phyloP scores from a whole-genome alignment of 768 basidiomycete genomes.

The Tylopilus subfusipes region DNA sequence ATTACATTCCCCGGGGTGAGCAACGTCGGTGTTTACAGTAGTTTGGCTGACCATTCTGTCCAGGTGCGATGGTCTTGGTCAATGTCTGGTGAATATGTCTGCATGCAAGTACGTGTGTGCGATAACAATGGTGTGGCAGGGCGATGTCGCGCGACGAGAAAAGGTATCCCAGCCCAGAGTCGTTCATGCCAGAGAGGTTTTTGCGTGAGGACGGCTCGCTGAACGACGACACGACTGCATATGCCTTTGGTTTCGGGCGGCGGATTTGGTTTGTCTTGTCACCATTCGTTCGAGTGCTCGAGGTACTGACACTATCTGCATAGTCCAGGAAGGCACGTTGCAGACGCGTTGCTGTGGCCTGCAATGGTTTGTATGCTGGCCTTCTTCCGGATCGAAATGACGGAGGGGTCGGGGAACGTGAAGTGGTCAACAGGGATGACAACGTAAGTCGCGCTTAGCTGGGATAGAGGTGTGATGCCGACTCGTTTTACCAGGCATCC shows the following conservation, averaged over 20 bases:
- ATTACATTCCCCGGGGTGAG: conserved; percentile 30
- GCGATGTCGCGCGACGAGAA: conserved; percentile 39
- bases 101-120: not conserved
- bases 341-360: conserved; percentile 21
- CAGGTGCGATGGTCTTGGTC: conserved; percentile 9
- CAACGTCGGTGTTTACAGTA: no score
- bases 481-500: no score
- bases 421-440: no score
- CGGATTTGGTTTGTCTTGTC: conserved; percentile 13
- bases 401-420: no score
- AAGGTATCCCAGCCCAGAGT: conserved; percentile 31
- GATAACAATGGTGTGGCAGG: conserved; percentile 24
- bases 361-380: no score
- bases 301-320: not conserved
- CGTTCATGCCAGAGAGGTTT: conserved; percentile 39
- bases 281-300: not conserved
- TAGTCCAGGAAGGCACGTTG: conserved; percentile 22
- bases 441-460: no score
- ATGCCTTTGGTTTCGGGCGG: conserved; percentile 22
- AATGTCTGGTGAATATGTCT: conserved; percentile 10
- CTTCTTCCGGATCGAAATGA: no score
- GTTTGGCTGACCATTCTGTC: not conserved
- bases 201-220: conserved; percentile 19
- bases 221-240: conserved; percentile 9
- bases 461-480: no score